Base-by-base conservation (phyloP, 2,329 filamentous ascomycete genomes). In the Metarhizium robertsii region DNA sequence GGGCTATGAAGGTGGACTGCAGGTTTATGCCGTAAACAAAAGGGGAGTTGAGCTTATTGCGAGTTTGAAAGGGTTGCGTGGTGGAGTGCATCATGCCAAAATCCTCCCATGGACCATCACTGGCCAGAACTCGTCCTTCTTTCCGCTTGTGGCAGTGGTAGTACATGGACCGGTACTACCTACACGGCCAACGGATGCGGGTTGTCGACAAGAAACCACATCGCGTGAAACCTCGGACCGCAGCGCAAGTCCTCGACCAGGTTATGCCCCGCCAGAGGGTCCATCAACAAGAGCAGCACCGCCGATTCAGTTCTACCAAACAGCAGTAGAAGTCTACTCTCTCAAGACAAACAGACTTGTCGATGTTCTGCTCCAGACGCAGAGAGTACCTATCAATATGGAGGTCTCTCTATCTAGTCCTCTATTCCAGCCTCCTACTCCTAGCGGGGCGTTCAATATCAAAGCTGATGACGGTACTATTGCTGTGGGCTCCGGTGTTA, bases 311-410 rank as follows among this genome's bases (percentile, higher is more conserved):
- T 78, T 79, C 50, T 95, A 92, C 65, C 91, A 95, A 69, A 96
- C 92, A 0, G 86, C 87, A 0, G 90, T 96, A 6, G 90, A 96
- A 62, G 76, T 97, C 0, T 95, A 92, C 69, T 96, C 92, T 1
- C 74, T 97, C 57, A 84, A 81, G 62, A 88, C 85, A n/a, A 85
- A 85, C 62, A 79, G 81, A 58, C 81, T 83, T 55, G 72, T 96
- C 54, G 81, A 85, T 30, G 87, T 88, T 0, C 75, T 97, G 8
- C 85, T 95, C 58, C 81, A 85, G 62, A 84, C 86, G 47, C 80
- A 88, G 52, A 77, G 83, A 66, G 75, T 83, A 54, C 73, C 82
- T 50, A 70, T 88, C 63, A 76, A 79, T 64, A 73, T 80, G 57
- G 67, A 68, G 30, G 66, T 74, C n/a, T 73, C 85, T 42, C 71